Base-by-base conservation (phyloP, 129 eudicot genomes). In the Solidago caesia region DNA sequence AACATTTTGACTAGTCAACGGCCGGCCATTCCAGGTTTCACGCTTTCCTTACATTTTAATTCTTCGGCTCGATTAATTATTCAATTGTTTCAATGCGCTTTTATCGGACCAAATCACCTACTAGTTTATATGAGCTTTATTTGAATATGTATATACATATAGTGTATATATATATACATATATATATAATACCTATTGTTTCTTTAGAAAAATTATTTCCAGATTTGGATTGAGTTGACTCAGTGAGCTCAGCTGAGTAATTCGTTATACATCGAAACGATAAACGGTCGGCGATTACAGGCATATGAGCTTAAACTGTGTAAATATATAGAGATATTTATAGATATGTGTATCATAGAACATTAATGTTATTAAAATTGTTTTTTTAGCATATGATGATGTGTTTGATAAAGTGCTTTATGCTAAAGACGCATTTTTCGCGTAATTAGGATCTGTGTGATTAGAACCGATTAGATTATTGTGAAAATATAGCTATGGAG, bases 211-310 rank as follows among this genome's bases (percentile, higher is more conserved):
- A 26, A 44, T 7, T 52, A 46, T 45, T 75, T 43, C 58, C 74
- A 75, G 77, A 79, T 79, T 79, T 82, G 84, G 26, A 42, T 33
- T 80, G 82, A 67, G 83, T 74, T 71, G 82, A 86, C 82, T 81
- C 80, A 39, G 69, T 72, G 75, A 76, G 80, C 25, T 58, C 74
- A 67, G 9, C 48, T 9, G 74, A 9, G 9, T 33, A 76, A 56
- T 74, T 76, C 80, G 80, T 75, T 65, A 8, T 25, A 42, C 44
- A 21, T 21, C 21, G 21, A 21, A 21, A 21, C 21, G 21, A 21
- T 21, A 21, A 21, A 21, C 21, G 21, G 21, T 21, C 21, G 0
- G 21, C 21, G 21, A 21, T 21, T 21, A 21, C 21, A 21, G 21
- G 21, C 21, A 21, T 21, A 21, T 42, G 68, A 2, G 80, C 67